These are phyloP conservation scores for Dactylonectria macrodidyma DNA, from an alignment of 2,329 filamentous ascomycete species.

Conservation along the genomic window DNA sequence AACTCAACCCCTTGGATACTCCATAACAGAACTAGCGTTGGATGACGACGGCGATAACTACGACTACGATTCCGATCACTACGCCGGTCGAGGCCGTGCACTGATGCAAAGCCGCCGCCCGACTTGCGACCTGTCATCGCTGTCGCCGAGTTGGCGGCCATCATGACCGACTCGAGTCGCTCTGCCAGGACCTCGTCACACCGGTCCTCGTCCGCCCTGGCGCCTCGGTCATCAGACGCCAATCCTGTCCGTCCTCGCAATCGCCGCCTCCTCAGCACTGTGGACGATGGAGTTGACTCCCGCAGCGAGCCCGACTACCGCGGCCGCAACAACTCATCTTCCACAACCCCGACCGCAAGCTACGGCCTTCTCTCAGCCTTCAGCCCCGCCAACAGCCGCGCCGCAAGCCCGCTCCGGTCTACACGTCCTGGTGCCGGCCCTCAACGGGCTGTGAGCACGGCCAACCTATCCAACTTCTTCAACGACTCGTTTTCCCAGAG, in stretches of 20 bases:
- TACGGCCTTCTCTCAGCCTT: conserved; percentile 50
- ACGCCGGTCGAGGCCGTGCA: conserved; percentile 41
- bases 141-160: conserved; percentile 53
- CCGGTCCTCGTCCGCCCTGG: conserved; percentile 63
- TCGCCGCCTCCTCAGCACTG: conserved; percentile 59
- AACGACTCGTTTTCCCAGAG: conserved; percentile 67
- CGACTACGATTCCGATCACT: conserved; percentile 25
- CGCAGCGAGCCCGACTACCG: conserved; percentile 37
- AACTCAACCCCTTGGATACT: conserved; percentile 31
- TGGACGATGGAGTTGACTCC: conserved; percentile 46
- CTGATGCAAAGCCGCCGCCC: conserved; percentile 53
- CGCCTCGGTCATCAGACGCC: conserved; percentile 59
- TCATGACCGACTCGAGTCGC: conserved; percentile 54
- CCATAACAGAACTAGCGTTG: conserved; percentile 29
- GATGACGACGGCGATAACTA: conserved; percentile 39
- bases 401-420: conserved; percentile 65
- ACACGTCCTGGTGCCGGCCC: conserved; percentile 52
- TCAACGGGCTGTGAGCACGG: conserved; percentile 52
- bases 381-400: conserved; percentile 59
- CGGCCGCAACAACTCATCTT: conserved; percentile 38
- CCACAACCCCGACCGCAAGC: conserved; percentile 53
- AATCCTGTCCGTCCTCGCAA: conserved; percentile 65
- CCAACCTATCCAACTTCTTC: conserved; percentile 59
- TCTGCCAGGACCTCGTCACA: conserved; percentile 52
- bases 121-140: conserved; percentile 49